Evolutionary conservation across 2,329 filamentous ascomycete genomes (phyloP), one percentile per base, ranked within the genome.

Genomic region (Nectriaceae sp.): DNA sequence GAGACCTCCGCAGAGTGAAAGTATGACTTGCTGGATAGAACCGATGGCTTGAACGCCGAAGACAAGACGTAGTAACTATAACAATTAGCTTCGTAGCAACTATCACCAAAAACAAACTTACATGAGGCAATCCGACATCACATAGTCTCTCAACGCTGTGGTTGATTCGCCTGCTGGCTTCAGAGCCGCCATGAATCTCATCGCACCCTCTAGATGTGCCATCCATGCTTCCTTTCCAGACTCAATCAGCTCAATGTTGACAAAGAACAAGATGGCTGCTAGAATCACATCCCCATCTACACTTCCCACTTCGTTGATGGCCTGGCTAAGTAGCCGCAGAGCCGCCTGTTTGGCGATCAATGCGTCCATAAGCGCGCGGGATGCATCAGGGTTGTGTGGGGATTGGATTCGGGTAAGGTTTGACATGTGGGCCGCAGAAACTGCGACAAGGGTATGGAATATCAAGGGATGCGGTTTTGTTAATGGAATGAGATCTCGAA

Each of bases 201-300:
- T 69, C 11, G 74, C 74, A 2, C 72, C 75, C 40, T 76, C 68
- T 5, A 78, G 64, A 52, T 78, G 75, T 4, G 69, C 68, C 41
- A 68, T 68, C 75, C 75, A 77, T 4, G 69, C 68, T 40, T 74
- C 68, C 57, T 68, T 73, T 3, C 74, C 74, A 4, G 72, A 75
- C 57, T 77, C 75, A 35, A 78, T 73, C 21, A 78, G 65, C 55
- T 79, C 73, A 15, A 77, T 65, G 48, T 77, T 75, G 61, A 78
- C 66, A 49, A 78, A 73, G 60, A 78, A 77, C 6, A 77, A 62
- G 4, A 75, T 71, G 2, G 75, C 71, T 4, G 75, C 71, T 3
- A 78, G 67, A 10, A 76, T 63, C 3, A 73, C 65, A 37, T 74
- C 71, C 13, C 65, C 65, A 43, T 66, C 68, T 2, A 67, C 63